Base-by-base conservation (phyloP, 352 stramenopile genomes). In the Phytophthora macrochlamydospora region DNA sequence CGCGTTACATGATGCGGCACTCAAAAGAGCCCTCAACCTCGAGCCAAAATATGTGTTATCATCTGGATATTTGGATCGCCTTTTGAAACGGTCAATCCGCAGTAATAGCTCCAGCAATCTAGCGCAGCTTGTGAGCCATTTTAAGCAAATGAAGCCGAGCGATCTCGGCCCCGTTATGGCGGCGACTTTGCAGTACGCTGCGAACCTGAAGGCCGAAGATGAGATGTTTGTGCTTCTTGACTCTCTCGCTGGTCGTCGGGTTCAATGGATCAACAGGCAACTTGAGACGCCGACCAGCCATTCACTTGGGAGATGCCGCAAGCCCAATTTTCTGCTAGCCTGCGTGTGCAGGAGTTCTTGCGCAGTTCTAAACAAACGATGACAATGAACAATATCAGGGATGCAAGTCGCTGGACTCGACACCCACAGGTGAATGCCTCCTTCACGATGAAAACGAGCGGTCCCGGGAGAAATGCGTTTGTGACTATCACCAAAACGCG, bases 261-360 rank as follows among this genome's bases (percentile, higher is more conserved):
- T 65, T 5, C 2, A 65, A 18, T 65, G 58, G 50, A 11, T 53
- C n/a, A 65, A 65, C 24, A 12, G 50, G 13, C 38, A 56, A 28
- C 51, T 53, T 30, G 58, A 45, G 8, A 40, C 50, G 37, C 24
- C 49, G 38, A 43, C 40, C 30, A 42, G 30, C 44, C 56, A 9
- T 62, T 62, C 12, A 59, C 48, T 2, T 65, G 58, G 58, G 46
- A 58, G 43, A 65, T 65, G 58, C 49, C 58, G 7, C 3, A 53
- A 2, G 48, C 58, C 11, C 9, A 43, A 35, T 65, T 51, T 30
- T 18, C 44, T 9, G 18, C 48, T n/a, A 50, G 9, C 9, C 6
- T 11, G 9, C 6, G 6, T 11, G 35, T 40, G 6, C 35, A 40
- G 9, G 35, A 6, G 9, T 40, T 40, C 18, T 40, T 40, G 35